Evolutionary conservation across 2,329 filamentous ascomycete genomes (phyloP).

Genomic region (Colletotrichum chlorophyti): DNA sequence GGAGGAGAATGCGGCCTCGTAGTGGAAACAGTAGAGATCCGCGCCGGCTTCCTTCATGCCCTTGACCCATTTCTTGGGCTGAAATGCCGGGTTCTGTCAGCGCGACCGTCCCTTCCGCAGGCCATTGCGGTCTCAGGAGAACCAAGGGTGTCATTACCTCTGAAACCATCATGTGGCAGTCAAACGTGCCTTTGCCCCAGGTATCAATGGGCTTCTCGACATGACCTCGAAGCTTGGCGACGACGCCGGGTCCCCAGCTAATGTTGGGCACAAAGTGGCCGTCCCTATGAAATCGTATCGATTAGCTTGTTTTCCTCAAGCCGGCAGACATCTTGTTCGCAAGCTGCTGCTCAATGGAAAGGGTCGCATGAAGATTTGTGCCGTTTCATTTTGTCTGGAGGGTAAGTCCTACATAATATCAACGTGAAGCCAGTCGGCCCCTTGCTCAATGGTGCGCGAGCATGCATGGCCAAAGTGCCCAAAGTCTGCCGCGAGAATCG

Average conservation of each 20-base stretch:
- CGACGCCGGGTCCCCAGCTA: constrained; percentile 93
- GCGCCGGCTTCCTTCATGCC: constrained; percentile 94
- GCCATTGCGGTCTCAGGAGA: background rate
- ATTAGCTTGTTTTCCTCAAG: background rate
- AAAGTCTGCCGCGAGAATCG: constrained; percentile 98
- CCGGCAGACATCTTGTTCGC: background rate
- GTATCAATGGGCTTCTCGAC: constrained; percentile 76
- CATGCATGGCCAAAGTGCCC: constrained; percentile 87
- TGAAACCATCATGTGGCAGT: constrained; percentile 99
- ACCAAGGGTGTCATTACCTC: constrained; percentile 67
- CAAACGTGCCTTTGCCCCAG: constrained; percentile 88
- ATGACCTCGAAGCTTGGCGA: constrained; percentile 89
- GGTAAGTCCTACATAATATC: constrained; percentile 74
- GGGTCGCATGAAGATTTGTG: constrained; percentile 14
- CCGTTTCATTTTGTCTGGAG: background rate
- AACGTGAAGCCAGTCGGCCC: constrained; percentile 92
- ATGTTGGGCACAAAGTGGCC: constrained; percentile 99
- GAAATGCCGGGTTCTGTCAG: background rate
- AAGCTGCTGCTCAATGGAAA: background rate
- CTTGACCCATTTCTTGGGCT: constrained; percentile 98
- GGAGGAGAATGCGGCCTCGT: constrained; percentile 91
- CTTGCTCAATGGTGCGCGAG: constrained; percentile 81
- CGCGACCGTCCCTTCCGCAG: background rate
- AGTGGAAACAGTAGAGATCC: constrained; percentile 99
- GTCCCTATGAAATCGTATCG: constrained; percentile 67